These are phyloP conservation scores for Syncephalastrum racemosum DNA, from an alignment of 371 early-diverging fungal genomes.

Conservation along the genomic window DNA sequence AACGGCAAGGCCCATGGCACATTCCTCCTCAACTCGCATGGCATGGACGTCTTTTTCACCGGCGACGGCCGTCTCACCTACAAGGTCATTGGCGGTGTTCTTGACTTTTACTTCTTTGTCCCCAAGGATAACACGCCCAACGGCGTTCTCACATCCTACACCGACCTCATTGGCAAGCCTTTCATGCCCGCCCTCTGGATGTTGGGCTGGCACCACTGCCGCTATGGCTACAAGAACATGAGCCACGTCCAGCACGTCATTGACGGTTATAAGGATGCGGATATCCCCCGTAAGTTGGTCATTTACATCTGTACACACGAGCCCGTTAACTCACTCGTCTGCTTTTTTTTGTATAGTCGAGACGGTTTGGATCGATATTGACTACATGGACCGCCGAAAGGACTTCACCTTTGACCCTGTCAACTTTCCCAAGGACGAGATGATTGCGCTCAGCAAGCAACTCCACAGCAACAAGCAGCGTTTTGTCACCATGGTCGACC, in stretches of 20 bases:
- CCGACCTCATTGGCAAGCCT: constrained; percentile 67
- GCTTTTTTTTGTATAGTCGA: constrained; percentile 10
- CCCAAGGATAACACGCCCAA: constrained; percentile 50
- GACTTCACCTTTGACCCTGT: constrained; percentile 50
- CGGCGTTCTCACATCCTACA: constrained; percentile 63
- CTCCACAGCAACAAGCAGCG: constrained; percentile 40
- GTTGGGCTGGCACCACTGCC: constrained; percentile 71
- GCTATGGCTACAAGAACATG: constrained; percentile 67
- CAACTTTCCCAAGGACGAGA: constrained; percentile 39
- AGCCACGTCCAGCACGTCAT: constrained; percentile 55
- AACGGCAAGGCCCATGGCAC: constrained; percentile 57
- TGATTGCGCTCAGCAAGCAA: constrained; percentile 25
- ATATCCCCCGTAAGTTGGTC: constrained; percentile 58
- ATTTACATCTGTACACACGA: not conserved
- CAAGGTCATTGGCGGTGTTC: constrained; percentile 66
- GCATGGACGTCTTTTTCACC: constrained; percentile 69
- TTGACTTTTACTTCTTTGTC: constrained; percentile 64
- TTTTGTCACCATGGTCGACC: constrained; percentile 53
- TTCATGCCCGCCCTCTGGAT: constrained; percentile 49
- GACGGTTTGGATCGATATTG: constrained; percentile 77
- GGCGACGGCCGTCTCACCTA: constrained; percentile 43
- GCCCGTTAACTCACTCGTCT: not conserved
- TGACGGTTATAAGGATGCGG: constrained; percentile 42
- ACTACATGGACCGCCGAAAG: constrained; percentile 59
- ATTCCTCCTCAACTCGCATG: constrained; percentile 64